Evolutionary conservation across 257 asterid genomes (phyloP), one percentile per base, ranked within the genome.

Genomic region (Euphrasia confusa): DNA sequence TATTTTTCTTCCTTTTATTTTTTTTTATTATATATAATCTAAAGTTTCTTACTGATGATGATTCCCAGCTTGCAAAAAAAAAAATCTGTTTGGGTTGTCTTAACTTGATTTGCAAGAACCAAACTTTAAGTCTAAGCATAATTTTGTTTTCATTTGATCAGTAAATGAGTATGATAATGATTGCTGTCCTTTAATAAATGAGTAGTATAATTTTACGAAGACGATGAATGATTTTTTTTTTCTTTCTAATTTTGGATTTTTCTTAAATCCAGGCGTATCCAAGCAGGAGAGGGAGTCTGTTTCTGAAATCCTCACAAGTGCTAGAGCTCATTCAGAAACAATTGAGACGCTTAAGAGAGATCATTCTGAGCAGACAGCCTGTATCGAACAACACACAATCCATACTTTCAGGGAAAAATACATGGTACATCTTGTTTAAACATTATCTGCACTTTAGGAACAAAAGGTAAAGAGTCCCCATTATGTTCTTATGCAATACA

Each of bases 341-440:
- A 67, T 84, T 2, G 80, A 70, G 59, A 60, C 60, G 28, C 94
- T 87, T 35, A 72, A 69, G 55, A 74, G 61, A 49, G 78, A 75
- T 42, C 88, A 87, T 67, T 56, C 82, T 33, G 58, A 63, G 64
- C 84, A 77, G 68, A 76, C 84, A 27, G 68, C 74, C 54, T 68
- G 74, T 9, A 83, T 87, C 9, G 81, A 77, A 56, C 75, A 78
- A 70, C 80, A 82, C 28, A 69, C 86, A 28, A 32, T 48, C 2
- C 81, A 77, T 54, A 82, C 84, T 8, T 80, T 87, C 60, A 68
- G 64, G 28, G 78, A 77, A 64, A 78, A 77, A 58, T 84, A 84
- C 50, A 80, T 75, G 95, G 95, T 84, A 82, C 12, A 78, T 9
- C 32, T 52, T 8, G 21, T 26, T 21, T 37, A 37, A 37, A 37